Evolutionary conservation across 2,329 filamentous ascomycete species (phyloP).

Genomic region (Juglanconis oblonga): DNA sequence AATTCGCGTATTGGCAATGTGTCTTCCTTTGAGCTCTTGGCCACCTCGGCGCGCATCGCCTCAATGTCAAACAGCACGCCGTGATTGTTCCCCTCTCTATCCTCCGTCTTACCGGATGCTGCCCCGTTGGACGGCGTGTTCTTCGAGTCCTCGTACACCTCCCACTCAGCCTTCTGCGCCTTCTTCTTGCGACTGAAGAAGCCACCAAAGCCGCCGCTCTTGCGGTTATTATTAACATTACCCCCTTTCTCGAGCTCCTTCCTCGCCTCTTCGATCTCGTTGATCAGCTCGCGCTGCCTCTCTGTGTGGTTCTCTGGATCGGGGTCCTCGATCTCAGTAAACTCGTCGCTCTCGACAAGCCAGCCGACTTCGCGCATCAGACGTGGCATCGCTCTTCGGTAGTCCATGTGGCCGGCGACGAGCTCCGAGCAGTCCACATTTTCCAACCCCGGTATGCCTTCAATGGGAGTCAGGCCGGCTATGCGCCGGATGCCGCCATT

Average conservation of each 20-base stretch:
- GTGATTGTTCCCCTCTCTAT: conserved; percentile 49
- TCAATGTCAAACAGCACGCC: conserved; percentile 91
- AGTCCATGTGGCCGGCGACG: conserved; percentile 94
- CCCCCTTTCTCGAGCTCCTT: conserved; percentile 80
- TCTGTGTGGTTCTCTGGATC: conserved; percentile 90
- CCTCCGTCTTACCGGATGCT: conserved; percentile 39
- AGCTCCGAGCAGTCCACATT: conserved; percentile 84
- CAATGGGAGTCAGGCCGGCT: conserved; percentile 76
- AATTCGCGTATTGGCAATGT: conserved; percentile 71
- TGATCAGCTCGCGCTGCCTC: conserved; percentile 88
- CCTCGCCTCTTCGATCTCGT: conserved; percentile 92
- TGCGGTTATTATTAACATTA: conserved; percentile 36
- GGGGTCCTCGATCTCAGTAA: conserved; percentile 93
- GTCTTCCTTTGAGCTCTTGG: conserved; percentile 57
- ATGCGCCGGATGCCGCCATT: conserved; percentile 87
- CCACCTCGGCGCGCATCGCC: conserved; percentile 83
- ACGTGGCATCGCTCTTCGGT: conserved; percentile 86
- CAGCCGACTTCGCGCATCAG: conserved; percentile 86
- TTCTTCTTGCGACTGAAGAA: conserved; percentile 84
- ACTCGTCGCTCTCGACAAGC: conserved; percentile 89
- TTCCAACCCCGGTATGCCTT: conserved; percentile 76
- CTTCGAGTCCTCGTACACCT: conserved; percentile 18
- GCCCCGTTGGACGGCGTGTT: conserved; percentile 21
- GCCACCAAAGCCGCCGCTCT: conserved; percentile 54
- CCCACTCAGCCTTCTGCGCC: conserved; percentile 56